Base-by-base conservation (phyloP, 257 asterid genomes). In the Jacaranda mimosifolia region DNA sequence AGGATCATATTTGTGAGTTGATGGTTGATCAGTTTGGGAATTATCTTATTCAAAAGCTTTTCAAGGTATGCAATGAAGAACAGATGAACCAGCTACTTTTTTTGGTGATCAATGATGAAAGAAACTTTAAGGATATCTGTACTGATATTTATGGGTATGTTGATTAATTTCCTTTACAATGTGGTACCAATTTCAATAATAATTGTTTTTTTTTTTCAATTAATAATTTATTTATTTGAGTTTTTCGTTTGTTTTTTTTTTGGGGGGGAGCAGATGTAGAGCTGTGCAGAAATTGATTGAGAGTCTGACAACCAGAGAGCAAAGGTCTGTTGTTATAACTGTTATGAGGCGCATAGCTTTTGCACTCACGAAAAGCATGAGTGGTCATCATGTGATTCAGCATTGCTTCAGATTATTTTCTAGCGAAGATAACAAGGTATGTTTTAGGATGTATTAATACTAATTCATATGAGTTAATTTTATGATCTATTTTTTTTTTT, bases 321-420 rank as follows among this genome's bases (percentile, higher is more conserved):
- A 92, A 67, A 82, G 80, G 53, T 7, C 59, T 7, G 21, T 65
- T 0, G 58, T 82, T 3, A 6, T 81, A 11, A 70, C 87, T 0
- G 87, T 36, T 5, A 53, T 93, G 67, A 77, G 77, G 49, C 76
- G 78, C 8, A 55, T 88, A 17, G 72, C 94, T 8, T 64, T 87
- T 5, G 42, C 81, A 0, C 83, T 93, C 3, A 68, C 87, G 0
- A 89, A 81, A 42, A 81, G 69, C 73, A 46, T 32, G 8, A 85
- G 80, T 43, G 97, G 97, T 14, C 91, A 86, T 55, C 96, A 91
- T 79, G 92, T 93, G 4, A 79, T 92, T 75, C 84, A 81, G 48
- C 78, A 82, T 43, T 86, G 87, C 52, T 70, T 93, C 80, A 78
- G 72, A 4, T 2, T 6, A 56, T 88, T 83, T 55, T 62, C 90